Percentiles rank a stretch among this genome's conserved stretches.
Conservation (phyloP, 2,329 filamentous ascomycete genomes). For the Colletotrichum tabaci region DNA sequence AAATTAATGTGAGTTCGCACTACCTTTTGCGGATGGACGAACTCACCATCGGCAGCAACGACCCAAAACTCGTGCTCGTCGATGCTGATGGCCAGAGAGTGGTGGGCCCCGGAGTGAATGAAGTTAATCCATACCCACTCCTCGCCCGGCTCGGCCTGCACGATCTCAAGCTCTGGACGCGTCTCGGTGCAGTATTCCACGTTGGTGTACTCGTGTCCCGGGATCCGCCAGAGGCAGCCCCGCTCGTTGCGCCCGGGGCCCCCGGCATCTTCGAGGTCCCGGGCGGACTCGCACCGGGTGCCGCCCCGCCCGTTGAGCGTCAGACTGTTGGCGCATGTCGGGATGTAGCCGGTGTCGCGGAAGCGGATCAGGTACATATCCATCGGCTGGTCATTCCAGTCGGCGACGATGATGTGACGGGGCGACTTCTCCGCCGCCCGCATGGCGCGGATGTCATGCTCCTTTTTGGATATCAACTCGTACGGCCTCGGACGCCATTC, state of each 20-base stretch:
- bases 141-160: slow-evolving; percentile 4
- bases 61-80: slow-evolving; percentile 68
- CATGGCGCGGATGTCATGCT: slow-evolving; percentile 26
- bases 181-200: slow-evolving; percentile 23
- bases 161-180: slow-evolving; percentile 8
- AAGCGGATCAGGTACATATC: slow-evolving; percentile 34
- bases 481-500: slow-evolving; percentile 28
- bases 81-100: slow-evolving; percentile 55
- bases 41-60: slow-evolving; percentile 68
- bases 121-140: slow-evolving; percentile 31
- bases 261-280: slow-evolving; percentile 19
- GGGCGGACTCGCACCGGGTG: slow-evolving; percentile 18
- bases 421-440: slow-evolving; percentile 6
- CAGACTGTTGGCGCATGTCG: slow-evolving; percentile 30
- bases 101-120: slow-evolving; percentile 28
- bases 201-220: slow-evolving; percentile 24
- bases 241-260: slow-evolving; percentile 24
- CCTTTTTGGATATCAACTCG: slow-evolving; percentile 5
- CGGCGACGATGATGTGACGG: slow-evolving; percentile 21
- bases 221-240: slow-evolving; percentile 10
- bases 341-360: slow-evolving; percentile 34
- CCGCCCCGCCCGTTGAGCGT: slow-evolving; percentile 22
- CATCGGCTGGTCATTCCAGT: slow-evolving; percentile 33
- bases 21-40: slow-evolving; percentile 64
- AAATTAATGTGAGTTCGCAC: slow-evolving; percentile 27